Percentiles rank a stretch among this genome's conserved stretches.
Evolutionary conservation across 768 basidiomycete genomes (phyloP).

Genomic region (Dendrothele bispora): DNA sequence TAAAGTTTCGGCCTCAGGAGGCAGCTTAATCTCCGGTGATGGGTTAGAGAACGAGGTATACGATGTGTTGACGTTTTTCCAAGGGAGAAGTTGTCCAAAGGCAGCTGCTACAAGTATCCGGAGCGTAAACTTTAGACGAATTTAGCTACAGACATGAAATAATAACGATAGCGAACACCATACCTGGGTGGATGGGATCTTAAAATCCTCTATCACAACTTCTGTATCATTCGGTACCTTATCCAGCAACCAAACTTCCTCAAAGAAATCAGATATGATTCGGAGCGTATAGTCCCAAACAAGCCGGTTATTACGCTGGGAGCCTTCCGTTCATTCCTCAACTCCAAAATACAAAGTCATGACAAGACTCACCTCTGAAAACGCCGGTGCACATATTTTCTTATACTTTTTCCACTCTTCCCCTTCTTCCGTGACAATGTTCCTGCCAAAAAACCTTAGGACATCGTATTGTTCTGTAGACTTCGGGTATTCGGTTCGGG

Average conservation of each 20-base stretch:
- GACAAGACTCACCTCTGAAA: constrained; percentile 48
- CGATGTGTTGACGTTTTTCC: no score
- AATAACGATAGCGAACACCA: no score
- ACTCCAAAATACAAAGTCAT: not conserved
- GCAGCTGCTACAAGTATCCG: no score
- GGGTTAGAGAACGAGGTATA: no score
- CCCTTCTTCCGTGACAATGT: constrained; percentile 65
- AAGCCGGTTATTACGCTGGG: constrained; percentile 44
- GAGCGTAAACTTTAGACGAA: no score
- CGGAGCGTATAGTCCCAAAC: constrained; percentile 47
- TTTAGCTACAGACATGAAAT: no score
- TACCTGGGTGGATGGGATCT: no score
- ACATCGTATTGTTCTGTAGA: constrained; percentile 44
- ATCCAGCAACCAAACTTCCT: constrained; percentile 56
- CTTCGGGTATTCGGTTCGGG: constrained; percentile 57
- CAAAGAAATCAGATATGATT: constrained; percentile 43
- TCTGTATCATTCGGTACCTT: no score
- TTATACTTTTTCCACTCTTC: constrained; percentile 67
- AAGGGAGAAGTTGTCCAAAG: no score
- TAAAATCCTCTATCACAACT: no score
- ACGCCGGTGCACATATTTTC: constrained; percentile 63
- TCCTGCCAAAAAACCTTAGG: constrained; percentile 54
- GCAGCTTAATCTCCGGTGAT: no score
- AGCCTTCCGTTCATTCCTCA: not conserved
- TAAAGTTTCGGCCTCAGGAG: no score